Evolutionary conservation across 306 rosid species (phyloP).

Genomic region (Cucurbita moschata): DNA sequence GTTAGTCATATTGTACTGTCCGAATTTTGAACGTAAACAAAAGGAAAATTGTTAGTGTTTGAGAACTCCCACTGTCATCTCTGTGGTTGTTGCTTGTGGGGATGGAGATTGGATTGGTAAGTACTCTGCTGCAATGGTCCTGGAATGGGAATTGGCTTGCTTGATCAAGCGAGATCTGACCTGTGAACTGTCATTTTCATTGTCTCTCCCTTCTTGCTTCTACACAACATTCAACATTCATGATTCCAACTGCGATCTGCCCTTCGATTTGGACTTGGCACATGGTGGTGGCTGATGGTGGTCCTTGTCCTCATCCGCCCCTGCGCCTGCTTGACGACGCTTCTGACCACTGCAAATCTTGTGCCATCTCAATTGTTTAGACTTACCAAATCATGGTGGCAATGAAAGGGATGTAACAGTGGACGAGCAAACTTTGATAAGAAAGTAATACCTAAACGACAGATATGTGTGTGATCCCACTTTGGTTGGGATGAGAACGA

Average conservation of each 20-base stretch:
- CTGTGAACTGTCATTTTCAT: not conserved
- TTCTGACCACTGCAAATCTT: not conserved
- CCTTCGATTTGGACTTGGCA: not conserved
- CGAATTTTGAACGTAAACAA: no score
- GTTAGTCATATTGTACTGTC: no score
- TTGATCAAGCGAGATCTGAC: constrained; percentile 4
- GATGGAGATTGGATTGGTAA: not conserved
- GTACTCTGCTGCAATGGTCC: not conserved
- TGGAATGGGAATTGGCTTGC: not conserved
- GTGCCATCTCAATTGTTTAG: not conserved
- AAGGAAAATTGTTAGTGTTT: not conserved
- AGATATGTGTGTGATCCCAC: not conserved
- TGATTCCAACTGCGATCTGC: not conserved
- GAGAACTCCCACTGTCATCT: not conserved
- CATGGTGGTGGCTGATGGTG: constrained; percentile 1
- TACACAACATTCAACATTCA: not conserved
- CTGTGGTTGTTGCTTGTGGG: not conserved
- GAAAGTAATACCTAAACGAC: not conserved
- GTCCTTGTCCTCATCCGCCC: not conserved
- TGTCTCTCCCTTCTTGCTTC: not conserved
- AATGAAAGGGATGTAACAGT: not conserved
- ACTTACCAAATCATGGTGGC: not conserved
- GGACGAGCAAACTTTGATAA: not conserved
- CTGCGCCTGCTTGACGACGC: not conserved
- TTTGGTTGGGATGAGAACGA: no score